Percentiles rank a stretch among this genome's conserved stretches.
These are phyloP conservation scores for Nepenthes gracilis DNA, from an alignment of 148 eudicot genomes.

Conservation along the genomic window DNA sequence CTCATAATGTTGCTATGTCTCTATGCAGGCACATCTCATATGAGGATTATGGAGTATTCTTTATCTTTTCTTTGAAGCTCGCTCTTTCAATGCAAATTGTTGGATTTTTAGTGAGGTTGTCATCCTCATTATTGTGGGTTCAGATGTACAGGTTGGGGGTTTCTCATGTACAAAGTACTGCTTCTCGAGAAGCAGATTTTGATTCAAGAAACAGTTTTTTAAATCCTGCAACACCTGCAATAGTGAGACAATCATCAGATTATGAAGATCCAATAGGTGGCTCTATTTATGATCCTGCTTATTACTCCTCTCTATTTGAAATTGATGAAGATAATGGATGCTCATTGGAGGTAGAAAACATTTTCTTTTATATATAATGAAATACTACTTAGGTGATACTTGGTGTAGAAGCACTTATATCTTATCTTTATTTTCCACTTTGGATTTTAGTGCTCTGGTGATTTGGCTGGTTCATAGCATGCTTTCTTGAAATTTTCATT, in stretches of 20 bases:
- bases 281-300: conserved; percentile 82
- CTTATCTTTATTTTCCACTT: no score
- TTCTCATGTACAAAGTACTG: conserved; percentile 44
- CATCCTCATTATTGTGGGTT: conserved; percentile 77
- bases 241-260: conserved; percentile 36
- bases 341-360: conserved; percentile 33
- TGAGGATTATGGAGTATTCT: conserved; percentile 44
- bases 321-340: conserved; percentile 29
- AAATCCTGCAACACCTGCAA: conserved; percentile 55
- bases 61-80: conserved; percentile 59
- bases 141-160: conserved; percentile 96
- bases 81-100: conserved; percentile 68
- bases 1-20: background rate
- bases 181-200: conserved; percentile 59
- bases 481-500: no score
- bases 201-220: conserved; percentile 87
- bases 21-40: conserved; percentile 71
- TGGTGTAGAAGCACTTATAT: no score
- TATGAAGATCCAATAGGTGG: conserved; percentile 74
- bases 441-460: no score
- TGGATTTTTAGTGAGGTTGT: conserved; percentile 64
- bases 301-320: conserved; percentile 81
- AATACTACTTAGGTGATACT: no score
- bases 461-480: no score
- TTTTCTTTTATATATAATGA: conserved; percentile 2